Percentiles rank a stretch among this genome's conserved stretches.
These are phyloP conservation scores for Fusarium sublunatum DNA, from an alignment of 2,329 filamentous ascomycete species.

Conservation along the genomic window DNA sequence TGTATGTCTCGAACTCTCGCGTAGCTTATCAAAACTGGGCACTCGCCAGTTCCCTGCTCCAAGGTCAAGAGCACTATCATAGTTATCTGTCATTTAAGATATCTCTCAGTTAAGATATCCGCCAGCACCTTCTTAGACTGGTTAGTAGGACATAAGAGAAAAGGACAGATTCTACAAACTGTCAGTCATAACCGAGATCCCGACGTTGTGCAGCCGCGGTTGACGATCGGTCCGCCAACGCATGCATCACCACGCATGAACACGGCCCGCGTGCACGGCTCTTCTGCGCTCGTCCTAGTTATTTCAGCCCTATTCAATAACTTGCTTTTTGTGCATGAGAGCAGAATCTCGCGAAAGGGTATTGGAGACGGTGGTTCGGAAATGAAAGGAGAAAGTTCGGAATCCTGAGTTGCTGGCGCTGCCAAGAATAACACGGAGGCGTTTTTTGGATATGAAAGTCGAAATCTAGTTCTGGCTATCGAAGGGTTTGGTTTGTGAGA, in stretches of 20 bases:
- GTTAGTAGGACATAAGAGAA: slow-evolving; percentile 19
- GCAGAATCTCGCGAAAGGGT: slow-evolving; percentile 47
- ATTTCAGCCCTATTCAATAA: slow-evolving; percentile 29
- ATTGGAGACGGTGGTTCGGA: slow-evolving; percentile 44
- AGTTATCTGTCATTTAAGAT: slow-evolving; percentile 41
- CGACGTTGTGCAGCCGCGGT: slow-evolving; percentile 45
- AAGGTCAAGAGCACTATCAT: slow-evolving; percentile 51
- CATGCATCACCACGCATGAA: slow-evolving; percentile 49
- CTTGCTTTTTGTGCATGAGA: slow-evolving; percentile 51
- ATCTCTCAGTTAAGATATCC: slow-evolving; percentile 42
- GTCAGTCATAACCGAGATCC: slow-evolving; percentile 50
- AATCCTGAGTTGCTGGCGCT: slow-evolving; percentile 31
- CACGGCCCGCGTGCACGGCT: slow-evolving; percentile 51
- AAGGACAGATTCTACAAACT: slow-evolving; percentile 47
- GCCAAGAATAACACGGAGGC: slow-evolving; percentile 41
- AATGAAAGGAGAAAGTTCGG: slow-evolving; percentile 35
- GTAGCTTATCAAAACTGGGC: slow-evolving; percentile 55
- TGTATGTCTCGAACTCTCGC: slow-evolving; percentile 52
- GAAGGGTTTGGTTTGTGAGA: not conserved
- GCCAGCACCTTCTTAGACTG: not conserved
- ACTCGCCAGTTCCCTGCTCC: slow-evolving; percentile 49
- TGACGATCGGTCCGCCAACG: slow-evolving; percentile 50
- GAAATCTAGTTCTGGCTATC: not conserved
- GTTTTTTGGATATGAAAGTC: slow-evolving; percentile 29
- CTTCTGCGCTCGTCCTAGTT: slow-evolving; percentile 22